A percentile compares a stretch with the other conserved stretches of the same genome.
Conservation (phyloP, 2,329 filamentous ascomycete genomes). For the Teratosphaeria nubilosa region DNA sequence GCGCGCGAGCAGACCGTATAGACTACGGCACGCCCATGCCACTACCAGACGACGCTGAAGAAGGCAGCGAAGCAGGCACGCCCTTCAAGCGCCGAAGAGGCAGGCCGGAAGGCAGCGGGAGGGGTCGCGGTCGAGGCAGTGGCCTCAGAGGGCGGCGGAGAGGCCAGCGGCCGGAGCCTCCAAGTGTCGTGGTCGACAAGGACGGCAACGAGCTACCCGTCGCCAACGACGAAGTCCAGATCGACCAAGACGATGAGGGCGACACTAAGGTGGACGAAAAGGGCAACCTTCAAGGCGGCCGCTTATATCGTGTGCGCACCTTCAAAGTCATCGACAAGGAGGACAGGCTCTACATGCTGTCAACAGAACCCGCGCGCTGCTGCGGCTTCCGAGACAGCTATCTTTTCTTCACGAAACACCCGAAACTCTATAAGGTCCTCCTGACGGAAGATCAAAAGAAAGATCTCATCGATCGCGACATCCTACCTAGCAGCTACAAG, state of each 20-base stretch:
- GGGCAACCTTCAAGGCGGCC: slow-evolving; percentile 69
- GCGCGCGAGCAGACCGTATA: slow-evolving; percentile 45
- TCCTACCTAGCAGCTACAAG: slow-evolving; percentile 98
- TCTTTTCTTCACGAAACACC: slow-evolving; percentile 97
- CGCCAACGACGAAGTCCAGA: slow-evolving; percentile 77
- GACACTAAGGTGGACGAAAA: slow-evolving; percentile 89
- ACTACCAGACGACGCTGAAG: slow-evolving; percentile 23
- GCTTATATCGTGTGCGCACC: slow-evolving; percentile 90
- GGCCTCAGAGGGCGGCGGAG: slow-evolving; percentile 65
- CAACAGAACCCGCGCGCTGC: slow-evolving; percentile 90
- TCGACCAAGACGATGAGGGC: slow-evolving; percentile 79
- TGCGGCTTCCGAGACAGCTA: slow-evolving; percentile 97
- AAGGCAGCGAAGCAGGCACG: slow-evolving; percentile 37
- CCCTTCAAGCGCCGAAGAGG: slow-evolving; percentile 41
- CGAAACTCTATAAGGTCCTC: slow-evolving; percentile 93
- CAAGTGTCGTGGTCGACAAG: slow-evolving; percentile 79
- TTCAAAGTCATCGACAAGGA: slow-evolving; percentile 82
- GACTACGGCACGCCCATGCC: slow-evolving; percentile 61
- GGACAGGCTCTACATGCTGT: slow-evolving; percentile 90
- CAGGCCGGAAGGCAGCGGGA: slow-evolving; percentile 30
- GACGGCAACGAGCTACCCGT: slow-evolving; percentile 89
- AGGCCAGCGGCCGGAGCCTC: slow-evolving; percentile 58
- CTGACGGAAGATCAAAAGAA: slow-evolving; percentile 95
- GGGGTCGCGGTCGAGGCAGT: slow-evolving; percentile 36
- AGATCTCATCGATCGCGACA: slow-evolving; percentile 86